Evolutionary conservation across 1,139 yeast species (phyloP).

Genomic region (Pichia sp.): DNA sequence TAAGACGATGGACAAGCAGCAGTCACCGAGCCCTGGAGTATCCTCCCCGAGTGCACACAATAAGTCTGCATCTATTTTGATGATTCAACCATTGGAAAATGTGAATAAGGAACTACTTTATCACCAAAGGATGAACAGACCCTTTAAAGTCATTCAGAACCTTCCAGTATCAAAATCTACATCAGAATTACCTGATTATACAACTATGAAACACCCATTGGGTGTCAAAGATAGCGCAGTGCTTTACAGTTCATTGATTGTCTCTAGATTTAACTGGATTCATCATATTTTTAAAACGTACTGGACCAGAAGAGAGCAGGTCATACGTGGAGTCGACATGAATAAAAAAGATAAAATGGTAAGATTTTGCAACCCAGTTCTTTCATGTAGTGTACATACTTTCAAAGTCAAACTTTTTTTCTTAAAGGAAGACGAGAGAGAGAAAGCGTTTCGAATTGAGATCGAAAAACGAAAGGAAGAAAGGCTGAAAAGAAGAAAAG

Average conservation of each 20-base stretch:
- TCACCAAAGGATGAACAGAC: slow-evolving; percentile 44
- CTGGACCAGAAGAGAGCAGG: slow-evolving; percentile 69
- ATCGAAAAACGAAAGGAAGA: slow-evolving; percentile 35
- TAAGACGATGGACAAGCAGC: neutral
- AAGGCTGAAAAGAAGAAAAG: slow-evolving; percentile 25
- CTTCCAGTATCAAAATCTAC: slow-evolving; percentile 64
- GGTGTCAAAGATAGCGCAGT: slow-evolving; percentile 72
- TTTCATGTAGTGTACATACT: slow-evolving; percentile 77
- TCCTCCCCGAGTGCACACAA: neutral
- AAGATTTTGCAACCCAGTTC: slow-evolving; percentile 70
- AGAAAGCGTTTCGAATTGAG: slow-evolving; percentile 36
- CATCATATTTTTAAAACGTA: slow-evolving; percentile 62
- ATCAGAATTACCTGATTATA: slow-evolving; percentile 49
- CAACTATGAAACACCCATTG: slow-evolving; percentile 58
- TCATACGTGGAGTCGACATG: slow-evolving; percentile 35
- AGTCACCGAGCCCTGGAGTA: neutral
- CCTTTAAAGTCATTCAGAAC: slow-evolving; percentile 62
- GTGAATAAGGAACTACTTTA: slow-evolving; percentile 46
- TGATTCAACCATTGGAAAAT: slow-evolving; percentile 43
- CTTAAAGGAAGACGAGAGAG: slow-evolving; percentile 64
- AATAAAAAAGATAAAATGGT: slow-evolving; percentile 74
- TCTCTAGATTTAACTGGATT: slow-evolving; percentile 71
- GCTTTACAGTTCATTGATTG: slow-evolving; percentile 64
- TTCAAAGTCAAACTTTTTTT: slow-evolving; percentile 76
- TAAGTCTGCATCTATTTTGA: slow-evolving; percentile 6